Evolutionary conservation across 129 eudicot species (phyloP).

Genomic region (Silybum marianum): DNA sequence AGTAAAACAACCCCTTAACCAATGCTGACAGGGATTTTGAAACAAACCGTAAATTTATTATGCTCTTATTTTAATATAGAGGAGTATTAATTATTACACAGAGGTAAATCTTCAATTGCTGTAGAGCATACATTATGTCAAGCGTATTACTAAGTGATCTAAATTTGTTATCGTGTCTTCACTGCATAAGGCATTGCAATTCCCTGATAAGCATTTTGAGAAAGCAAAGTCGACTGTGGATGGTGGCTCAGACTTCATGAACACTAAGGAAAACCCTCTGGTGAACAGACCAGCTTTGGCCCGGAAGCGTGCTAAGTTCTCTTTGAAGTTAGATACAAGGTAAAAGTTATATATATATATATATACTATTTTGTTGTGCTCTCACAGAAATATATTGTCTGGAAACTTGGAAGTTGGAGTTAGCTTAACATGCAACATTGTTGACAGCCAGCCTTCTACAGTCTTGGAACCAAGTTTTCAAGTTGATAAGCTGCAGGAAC

Average conservation of each 20-base stretch:
- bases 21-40: neutral
- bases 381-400: neutral
- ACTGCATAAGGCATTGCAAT: conserved; percentile 42
- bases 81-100: neutral
- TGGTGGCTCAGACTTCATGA: conserved; percentile 43
- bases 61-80: neutral
- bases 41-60: neutral
- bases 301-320: conserved; percentile 69
- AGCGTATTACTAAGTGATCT: conserved; percentile 4
- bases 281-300: conserved; percentile 69
- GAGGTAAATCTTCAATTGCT: conserved; percentile 8
- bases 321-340: conserved; percentile 60
- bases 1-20: neutral
- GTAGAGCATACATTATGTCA: neutral
- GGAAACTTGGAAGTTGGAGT: conserved; percentile 3
- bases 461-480: conserved; percentile 50
- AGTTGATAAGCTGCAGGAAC: conserved; percentile 50
- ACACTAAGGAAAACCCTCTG: conserved; percentile 45
- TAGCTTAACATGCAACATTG: conserved; percentile 16
- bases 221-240: conserved; percentile 57
- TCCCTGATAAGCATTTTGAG: conserved; percentile 53
- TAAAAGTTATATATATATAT: conserved; percentile 20
- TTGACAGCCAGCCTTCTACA: conserved; percentile 57
- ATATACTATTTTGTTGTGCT: conserved; percentile 11
- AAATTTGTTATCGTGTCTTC: conserved; percentile 3